Percentiles rank a stretch among this genome's conserved stretches.
These are phyloP conservation scores for Botryotinia convoluta DNA, from an alignment of 2,329 filamentous ascomycete genomes.

Conservation along the genomic window DNA sequence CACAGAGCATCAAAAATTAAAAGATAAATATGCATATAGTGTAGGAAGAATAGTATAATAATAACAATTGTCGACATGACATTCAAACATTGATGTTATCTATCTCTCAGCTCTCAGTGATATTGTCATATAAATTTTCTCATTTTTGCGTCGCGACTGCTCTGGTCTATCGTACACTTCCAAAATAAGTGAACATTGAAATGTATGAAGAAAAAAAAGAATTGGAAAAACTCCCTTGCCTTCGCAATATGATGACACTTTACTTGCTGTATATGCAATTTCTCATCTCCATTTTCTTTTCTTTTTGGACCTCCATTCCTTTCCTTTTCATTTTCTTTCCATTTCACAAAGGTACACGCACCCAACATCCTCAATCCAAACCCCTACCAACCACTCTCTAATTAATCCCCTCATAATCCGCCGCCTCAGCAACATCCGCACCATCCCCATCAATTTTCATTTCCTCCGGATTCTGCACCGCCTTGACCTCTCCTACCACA, in stretches of 20 bases:
- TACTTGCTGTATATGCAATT: neutral
- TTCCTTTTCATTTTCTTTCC: neutral
- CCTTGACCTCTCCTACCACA: neutral
- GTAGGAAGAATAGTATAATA: neutral
- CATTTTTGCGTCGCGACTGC: neutral
- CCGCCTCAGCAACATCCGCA: neutral
- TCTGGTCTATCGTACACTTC: neutral
- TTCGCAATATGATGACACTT: neutral
- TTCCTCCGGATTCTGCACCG: conserved; percentile 5
- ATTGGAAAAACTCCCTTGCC: neutral
- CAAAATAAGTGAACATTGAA: neutral
- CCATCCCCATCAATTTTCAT: neutral
- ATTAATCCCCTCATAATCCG: neutral
- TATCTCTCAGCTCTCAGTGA: too few species aligned
- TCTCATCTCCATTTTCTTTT: neutral
- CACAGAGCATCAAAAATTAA: neutral
- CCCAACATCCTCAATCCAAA: neutral
- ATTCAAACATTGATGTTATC: too few species aligned
- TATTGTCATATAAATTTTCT: neutral
- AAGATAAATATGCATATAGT: neutral
- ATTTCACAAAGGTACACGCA: neutral
- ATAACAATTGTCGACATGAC: too few species aligned
- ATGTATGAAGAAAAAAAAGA: neutral
- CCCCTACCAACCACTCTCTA: neutral
- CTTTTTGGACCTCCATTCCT: neutral